Evolutionary conservation across 2,329 filamentous ascomycete species (phyloP).

Genomic region (Rosellinia necatrix): DNA sequence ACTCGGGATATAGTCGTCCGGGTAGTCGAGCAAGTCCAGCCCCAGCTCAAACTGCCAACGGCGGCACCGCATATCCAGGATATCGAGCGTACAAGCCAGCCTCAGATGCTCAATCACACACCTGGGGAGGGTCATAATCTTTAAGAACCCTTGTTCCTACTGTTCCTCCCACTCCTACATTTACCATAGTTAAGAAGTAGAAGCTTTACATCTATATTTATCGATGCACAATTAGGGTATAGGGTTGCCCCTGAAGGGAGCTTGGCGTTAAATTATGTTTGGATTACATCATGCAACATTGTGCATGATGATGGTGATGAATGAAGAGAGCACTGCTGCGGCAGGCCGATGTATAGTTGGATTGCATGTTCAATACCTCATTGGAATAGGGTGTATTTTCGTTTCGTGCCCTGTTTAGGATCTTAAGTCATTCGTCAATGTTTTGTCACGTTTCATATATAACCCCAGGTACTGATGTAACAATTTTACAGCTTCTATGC

Average conservation of each 20-base stretch:
- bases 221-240: conserved; percentile 12
- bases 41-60: conserved; percentile 15
- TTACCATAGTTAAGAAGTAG: conserved; percentile 2
- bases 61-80: conserved; percentile 25
- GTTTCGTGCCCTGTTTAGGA: not conserved
- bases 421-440: too few relatives aligned
- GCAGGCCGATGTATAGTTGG: conserved; percentile 20
- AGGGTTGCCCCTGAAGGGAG: conserved; percentile 9
- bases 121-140: conserved; percentile 18
- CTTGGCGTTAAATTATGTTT: conserved; percentile 16
- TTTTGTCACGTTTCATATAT: too few relatives aligned
- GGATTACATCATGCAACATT: conserved; percentile 8
- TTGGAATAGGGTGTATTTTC: conserved; percentile 6
- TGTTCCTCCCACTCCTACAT: conserved; percentile 2
- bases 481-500: not conserved
- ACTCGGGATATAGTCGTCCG: conserved; percentile 26
- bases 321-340: conserved; percentile 19
- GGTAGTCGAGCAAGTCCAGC: conserved; percentile 6
- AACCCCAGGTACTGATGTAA: not conserved
- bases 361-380: conserved; percentile 20
- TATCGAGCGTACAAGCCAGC: conserved; percentile 26
- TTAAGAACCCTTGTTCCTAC: not conserved
- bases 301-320: conserved; percentile 19
- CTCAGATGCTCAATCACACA: conserved; percentile 13
- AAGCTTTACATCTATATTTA: not conserved